Percentiles rank a stretch among this genome's conserved stretches.
Evolutionary conservation across 73 alveolate genomes (phyloP).

Genomic region (Effrenium voratum): DNA sequence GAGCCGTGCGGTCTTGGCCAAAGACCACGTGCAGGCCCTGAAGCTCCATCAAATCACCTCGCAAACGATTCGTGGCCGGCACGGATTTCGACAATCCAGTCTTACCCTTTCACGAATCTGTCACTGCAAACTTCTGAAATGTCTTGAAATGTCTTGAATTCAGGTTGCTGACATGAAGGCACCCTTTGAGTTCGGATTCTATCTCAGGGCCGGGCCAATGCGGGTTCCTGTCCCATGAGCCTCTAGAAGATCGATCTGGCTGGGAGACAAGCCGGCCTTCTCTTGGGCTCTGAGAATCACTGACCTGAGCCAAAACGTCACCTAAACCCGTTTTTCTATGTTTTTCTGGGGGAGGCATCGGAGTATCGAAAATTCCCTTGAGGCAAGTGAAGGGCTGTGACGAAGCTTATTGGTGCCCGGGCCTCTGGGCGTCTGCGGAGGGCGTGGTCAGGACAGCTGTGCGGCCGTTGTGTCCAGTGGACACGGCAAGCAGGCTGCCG

Average conservation of each 20-base stretch:
- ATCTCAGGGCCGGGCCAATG: not conserved
- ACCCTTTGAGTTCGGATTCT: too few relatives aligned
- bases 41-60: conserved; percentile 14
- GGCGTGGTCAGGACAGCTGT: conserved; percentile 27
- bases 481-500: not conserved
- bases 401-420: not conserved
- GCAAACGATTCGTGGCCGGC: too few relatives aligned
- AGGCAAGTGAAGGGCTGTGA: not conserved
- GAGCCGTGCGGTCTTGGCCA: not conserved
- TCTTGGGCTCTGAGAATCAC: not conserved
- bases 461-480: not conserved
- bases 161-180: too few relatives aligned
- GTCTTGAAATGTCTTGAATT: too few relatives aligned
- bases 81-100: too few relatives aligned
- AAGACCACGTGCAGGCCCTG: not conserved
- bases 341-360: too few relatives aligned
- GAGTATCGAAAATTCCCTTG: not conserved
- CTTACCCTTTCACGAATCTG: too few relatives aligned
- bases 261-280: not conserved
- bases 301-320: not conserved
- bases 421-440: conserved; percentile 11
- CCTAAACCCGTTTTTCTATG: not conserved
- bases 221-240: conserved; percentile 32
- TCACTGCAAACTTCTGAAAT: too few relatives aligned
- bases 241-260: not conserved